Conservation (phyloP, 495 filamentous ascomycete species). For the Clohesyomyces aquaticus region DNA sequence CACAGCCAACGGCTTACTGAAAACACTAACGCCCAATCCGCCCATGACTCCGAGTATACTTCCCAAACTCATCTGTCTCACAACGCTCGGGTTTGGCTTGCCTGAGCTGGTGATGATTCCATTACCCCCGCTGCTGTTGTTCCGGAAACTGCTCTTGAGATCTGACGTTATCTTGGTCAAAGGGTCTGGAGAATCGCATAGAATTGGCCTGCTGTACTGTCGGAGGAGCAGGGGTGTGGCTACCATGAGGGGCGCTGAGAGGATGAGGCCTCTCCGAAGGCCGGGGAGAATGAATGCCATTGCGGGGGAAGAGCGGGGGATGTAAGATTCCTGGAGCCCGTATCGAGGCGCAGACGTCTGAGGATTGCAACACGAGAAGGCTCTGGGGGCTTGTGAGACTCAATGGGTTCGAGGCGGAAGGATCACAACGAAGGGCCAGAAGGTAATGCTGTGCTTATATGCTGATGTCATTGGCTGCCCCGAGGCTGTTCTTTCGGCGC, state of each 20-base stretch:
- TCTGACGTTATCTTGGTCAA: conserved; percentile 30
- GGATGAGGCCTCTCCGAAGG: conserved; percentile 16
- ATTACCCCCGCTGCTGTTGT: too few relatives aligned
- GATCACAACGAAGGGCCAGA: not conserved
- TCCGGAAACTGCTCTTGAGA: not conserved
- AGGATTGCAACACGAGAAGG: not conserved
- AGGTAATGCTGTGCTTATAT: not conserved
- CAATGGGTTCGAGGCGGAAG: not conserved
- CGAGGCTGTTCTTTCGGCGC: too few relatives aligned
- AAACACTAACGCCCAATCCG: conserved; percentile 72
- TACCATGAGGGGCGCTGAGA: conserved; percentile 27
- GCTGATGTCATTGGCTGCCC: conserved; percentile 35
- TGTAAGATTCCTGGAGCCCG: too few relatives aligned
- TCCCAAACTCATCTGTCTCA: conserved; percentile 71
- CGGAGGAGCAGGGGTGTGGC: conserved; percentile 12
- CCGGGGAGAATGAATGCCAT: conserved; percentile 30
- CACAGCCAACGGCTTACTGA: conserved; percentile 74
- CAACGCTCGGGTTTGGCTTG: conserved; percentile 53
- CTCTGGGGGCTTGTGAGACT: not conserved
- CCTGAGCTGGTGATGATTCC: too few relatives aligned
- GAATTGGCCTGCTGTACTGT: conserved; percentile 3
- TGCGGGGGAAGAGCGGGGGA: not conserved
- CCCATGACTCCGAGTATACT: conserved; percentile 70
- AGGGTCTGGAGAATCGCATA: conserved; percentile 25
- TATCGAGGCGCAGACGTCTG: too few relatives aligned